Evolutionary conservation across 2,329 filamentous ascomycete genomes (phyloP), one percentile per base, ranked within the genome.

Genomic region (Teratosphaeria zuluensis): DNA sequence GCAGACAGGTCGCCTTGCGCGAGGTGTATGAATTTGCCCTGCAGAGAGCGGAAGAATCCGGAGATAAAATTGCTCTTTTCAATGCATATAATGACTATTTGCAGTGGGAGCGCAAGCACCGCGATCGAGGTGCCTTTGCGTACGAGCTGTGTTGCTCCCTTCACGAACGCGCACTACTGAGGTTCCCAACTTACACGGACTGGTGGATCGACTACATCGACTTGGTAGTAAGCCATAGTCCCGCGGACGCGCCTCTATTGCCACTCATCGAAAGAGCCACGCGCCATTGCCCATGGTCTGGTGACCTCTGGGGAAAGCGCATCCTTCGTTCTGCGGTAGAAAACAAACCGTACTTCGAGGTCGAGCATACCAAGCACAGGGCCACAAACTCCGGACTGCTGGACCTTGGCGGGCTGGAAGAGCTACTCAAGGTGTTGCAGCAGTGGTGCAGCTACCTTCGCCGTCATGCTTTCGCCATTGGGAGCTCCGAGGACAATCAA

Each of bases 361-460:
- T 97, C 56, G 90, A 95, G 66, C 81, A 85, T 48, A 91, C 96
- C 72, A 99, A 99, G 74, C 90, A 96, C 72, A 86, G 86, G 51
- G 94, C 94, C 6, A 97, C 92, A 0, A 90, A 87, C 68, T 90
- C 90, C 55, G 87, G 90, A 8, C 80, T 95, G 51, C 80, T 97
- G 4, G 91, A 95, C 70, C 86, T 88, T 62, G 86, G 90, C 61
- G 92, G 91, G 28, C 87, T 96, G 80, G 85, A 90, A 55, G 89
- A 92, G 64, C 85, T 96, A 33, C 82, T 97, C 60, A 90, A 95
- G 67, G 90, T 97, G 69, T 91, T 96, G 69, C 85, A 90, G 56
- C 88, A 92, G 0, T 99, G 94, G 94, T 96, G 92, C 69, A 91
- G 90, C 55, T 97, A 92, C 66, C 80, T 99, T 21, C 90, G 92